Percentiles rank a stretch among this genome's conserved stretches.
phyloP scores from a whole-genome alignment of 202 grass and related monocot genomes.

The Eragrostis tef region DNA sequence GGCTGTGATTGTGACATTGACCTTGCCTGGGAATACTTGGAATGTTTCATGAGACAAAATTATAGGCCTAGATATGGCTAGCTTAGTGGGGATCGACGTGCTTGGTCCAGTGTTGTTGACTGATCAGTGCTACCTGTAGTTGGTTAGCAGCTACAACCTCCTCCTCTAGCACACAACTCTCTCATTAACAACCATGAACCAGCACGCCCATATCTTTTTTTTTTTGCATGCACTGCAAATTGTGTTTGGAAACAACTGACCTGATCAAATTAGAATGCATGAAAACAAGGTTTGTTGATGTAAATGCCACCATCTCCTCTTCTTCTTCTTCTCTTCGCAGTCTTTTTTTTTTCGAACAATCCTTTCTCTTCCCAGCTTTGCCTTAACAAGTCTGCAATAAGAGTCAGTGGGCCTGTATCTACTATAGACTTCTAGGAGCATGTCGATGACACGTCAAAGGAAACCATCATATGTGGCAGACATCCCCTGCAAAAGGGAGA shows the following conservation, averaged over 20 bases:
- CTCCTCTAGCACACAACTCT: not conserved
- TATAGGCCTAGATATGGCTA: constrained; percentile 43
- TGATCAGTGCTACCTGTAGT: constrained; percentile 1
- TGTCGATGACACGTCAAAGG: constrained; percentile 33
- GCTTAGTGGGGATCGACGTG: constrained; percentile 35
- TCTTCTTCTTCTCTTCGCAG: not conserved
- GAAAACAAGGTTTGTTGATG: not conserved
- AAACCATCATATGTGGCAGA: constrained; percentile 41
- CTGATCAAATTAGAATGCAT: not conserved
- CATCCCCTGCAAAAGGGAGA: constrained; percentile 54
- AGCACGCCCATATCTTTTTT: not conserved
- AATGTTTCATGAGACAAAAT: constrained; percentile 75
- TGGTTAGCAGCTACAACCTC: constrained; percentile 8
- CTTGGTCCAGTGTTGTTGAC: constrained; percentile 27
- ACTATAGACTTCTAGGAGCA: constrained; percentile 11
- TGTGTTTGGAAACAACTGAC: not conserved
- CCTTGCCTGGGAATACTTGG: constrained; percentile 59
- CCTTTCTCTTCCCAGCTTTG: not conserved
- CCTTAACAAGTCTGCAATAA: constrained; percentile 27
- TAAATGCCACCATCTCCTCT: not conserved
- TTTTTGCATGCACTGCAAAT: no score
- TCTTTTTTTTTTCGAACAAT: no score
- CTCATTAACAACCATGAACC: not conserved
- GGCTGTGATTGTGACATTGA: constrained; percentile 67
- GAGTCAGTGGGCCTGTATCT: constrained; percentile 49